phyloP scores from a whole-genome alignment of 2,329 filamentous ascomycete species.

The Fusarium staphyleae region DNA sequence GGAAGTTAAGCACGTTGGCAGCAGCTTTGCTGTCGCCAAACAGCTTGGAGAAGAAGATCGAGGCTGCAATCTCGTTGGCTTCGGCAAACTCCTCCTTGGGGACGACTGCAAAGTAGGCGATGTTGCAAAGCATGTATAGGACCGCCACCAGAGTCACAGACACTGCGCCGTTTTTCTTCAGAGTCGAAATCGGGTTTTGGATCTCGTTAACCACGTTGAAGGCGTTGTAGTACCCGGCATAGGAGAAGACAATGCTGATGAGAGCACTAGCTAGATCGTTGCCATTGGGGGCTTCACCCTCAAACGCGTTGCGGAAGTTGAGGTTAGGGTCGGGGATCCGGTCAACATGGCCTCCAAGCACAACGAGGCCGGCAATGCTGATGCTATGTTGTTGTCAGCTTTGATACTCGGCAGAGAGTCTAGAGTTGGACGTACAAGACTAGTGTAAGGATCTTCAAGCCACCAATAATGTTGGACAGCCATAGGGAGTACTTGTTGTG shows the following conservation, averaged over 20 bases:
- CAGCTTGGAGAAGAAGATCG: slow-evolving; percentile 64
- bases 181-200: slow-evolving; percentile 63
- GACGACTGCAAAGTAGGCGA: slow-evolving; percentile 66
- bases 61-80: slow-evolving; percentile 61
- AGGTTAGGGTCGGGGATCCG: slow-evolving; percentile 42
- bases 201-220: slow-evolving; percentile 70
- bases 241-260: slow-evolving; percentile 65
- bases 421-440: slow-evolving; percentile 51
- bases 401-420: not conserved
- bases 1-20: slow-evolving; percentile 63
- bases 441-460: slow-evolving; percentile 67
- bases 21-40: slow-evolving; percentile 54
- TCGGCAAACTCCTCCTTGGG: slow-evolving; percentile 56
- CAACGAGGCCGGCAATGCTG: slow-evolving; percentile 66
- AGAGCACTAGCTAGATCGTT: slow-evolving; percentile 55
- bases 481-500: slow-evolving; percentile 65
- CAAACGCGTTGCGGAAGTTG: slow-evolving; percentile 48
- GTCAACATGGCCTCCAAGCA: slow-evolving; percentile 53
- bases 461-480: slow-evolving; percentile 62
- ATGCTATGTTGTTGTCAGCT: slow-evolving; percentile 44
- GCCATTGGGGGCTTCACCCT: slow-evolving; percentile 45
- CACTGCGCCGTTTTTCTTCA: slow-evolving; percentile 56
- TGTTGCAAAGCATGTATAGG: slow-evolving; percentile 64
- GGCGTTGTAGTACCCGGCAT: slow-evolving; percentile 64
- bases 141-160: slow-evolving; percentile 59